Conservation (phyloP, 1,284 basidiomycete genomes). For the Vanrija pseudolonga region DNA sequence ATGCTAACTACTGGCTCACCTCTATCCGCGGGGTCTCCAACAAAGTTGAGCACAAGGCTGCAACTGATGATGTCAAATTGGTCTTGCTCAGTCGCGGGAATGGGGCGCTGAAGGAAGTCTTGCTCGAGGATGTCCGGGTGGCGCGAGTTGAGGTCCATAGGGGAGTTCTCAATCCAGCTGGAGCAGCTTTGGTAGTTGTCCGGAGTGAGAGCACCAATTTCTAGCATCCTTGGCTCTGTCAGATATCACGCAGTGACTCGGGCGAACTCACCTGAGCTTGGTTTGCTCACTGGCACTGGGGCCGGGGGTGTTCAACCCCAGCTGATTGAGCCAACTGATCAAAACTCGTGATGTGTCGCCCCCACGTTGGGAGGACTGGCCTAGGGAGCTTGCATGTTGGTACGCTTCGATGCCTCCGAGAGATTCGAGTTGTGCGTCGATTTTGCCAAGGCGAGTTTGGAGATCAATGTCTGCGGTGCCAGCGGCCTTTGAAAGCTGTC, state of each 20-base stretch:
- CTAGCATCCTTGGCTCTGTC: constrained; percentile 60
- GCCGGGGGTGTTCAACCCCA: constrained; percentile 33
- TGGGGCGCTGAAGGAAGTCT: constrained; percentile 62
- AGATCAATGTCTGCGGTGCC: constrained; percentile 1
- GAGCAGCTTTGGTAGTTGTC: constrained; percentile 68
- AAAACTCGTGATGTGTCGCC: constrained; percentile 78
- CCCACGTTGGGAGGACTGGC: constrained; percentile 72
- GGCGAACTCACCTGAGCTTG: background rate
- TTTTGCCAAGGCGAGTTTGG: constrained; percentile 47
- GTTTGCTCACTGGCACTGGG: too few species aligned
- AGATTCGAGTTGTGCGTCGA: constrained; percentile 60
- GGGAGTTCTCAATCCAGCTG: constrained; percentile 66
- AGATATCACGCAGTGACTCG: background rate
- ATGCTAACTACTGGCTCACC: constrained; percentile 54
- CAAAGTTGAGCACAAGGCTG: constrained; percentile 82
- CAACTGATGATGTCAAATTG: constrained; percentile 74
- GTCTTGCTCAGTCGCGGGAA: constrained; percentile 47
- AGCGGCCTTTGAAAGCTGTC: constrained; percentile 6
- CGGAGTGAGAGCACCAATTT: constrained; percentile 78
- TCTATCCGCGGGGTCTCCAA: constrained; percentile 67
- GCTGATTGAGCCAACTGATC: constrained; percentile 65
- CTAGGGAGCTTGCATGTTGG: constrained; percentile 72
- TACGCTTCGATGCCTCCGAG: constrained; percentile 73
- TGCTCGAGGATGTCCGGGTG: constrained; percentile 74
- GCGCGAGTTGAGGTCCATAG: constrained; percentile 75